Evolutionary conservation across 2,329 filamentous ascomycete species (phyloP), one percentile per base, ranked within the genome.

Genomic region (Fusarium falciforme): DNA sequence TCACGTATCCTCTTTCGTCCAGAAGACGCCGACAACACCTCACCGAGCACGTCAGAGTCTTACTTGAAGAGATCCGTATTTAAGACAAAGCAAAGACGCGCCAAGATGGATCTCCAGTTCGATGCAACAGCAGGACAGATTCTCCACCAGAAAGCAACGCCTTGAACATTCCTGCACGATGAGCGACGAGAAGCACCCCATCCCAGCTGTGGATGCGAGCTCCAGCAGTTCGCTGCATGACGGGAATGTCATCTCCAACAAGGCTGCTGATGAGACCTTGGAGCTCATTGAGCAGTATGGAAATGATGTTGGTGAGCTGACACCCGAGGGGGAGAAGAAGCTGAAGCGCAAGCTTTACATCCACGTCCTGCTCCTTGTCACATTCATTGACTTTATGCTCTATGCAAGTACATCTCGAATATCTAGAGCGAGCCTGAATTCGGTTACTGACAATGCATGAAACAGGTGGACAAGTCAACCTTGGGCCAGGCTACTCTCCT

Each of bases 211-310:
- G 38, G 58, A 58, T 27, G 31, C 52, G 22, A 58, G 63, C 44
- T 66, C 47, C 3, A 66, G 58, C 22, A 55, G 58, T 25, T 66
- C 64, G 3, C 14, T 66, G 1, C 44, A 38, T 9, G 52, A 47
- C 2, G 36, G 25, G 2, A 58, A 49, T 16, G 35, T 67, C 52
- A 64, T 67, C 4, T 67, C 65, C 14, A 67, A 52, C 27, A 64
- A 44, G 31, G 49, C 65, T 5, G 65, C 60, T 5, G 60, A 67
- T 31, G 60, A 64, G 38, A 67, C 65, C 1, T n/a, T 67, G 8
- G 60, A 64, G 12, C 52, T 67, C 12, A 64, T 67, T 17, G 60
- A 67, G 20, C 22, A 64, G 60, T 54, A 67, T 57, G 60, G 60
- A 2, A 20, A 7, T 31, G 40, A 58, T 4, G 38, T 59, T 38